A percentile compares a stretch with the other conserved stretches of the same genome.
Conservation (phyloP, 805 yeast genomes). For the Maudiozyma pseudohumilis region DNA sequence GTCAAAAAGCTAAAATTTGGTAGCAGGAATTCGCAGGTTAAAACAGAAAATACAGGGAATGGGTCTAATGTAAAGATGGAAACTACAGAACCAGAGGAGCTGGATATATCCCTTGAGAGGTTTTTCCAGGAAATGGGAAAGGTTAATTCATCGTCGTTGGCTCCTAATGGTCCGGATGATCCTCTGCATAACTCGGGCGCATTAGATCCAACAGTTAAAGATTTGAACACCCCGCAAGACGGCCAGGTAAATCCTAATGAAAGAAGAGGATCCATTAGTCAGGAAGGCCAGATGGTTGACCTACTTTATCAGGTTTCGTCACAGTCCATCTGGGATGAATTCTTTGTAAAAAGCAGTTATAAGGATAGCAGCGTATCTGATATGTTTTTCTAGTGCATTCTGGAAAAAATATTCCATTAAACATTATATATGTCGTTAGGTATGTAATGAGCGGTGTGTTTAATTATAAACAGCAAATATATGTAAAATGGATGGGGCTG, state of each 20-base stretch:
- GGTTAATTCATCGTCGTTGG: too few relatives aligned
- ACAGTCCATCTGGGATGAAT: constrained; percentile 55
- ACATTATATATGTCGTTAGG: too few relatives aligned
- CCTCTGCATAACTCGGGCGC: not conserved
- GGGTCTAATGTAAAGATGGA: not conserved
- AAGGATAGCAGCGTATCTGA: not conserved
- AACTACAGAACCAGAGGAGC: not conserved
- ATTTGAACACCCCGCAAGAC: not conserved
- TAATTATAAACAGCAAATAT: too few relatives aligned
- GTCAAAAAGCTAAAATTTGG: constrained; percentile 47
- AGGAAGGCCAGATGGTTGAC: constrained; percentile 38
- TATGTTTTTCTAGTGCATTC: constrained; percentile 1
- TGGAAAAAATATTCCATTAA: too few relatives aligned
- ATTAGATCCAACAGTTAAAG: not conserved
- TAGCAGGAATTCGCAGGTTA: not conserved
- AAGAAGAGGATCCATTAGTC: not conserved
- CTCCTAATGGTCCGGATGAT: not conserved
- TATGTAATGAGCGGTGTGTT: too few relatives aligned
- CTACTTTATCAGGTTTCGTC: constrained; percentile 54
- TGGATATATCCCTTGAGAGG: constrained; percentile 28
- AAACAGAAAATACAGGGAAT: not conserved
- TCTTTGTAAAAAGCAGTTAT: constrained; percentile 10
- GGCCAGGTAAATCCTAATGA: not conserved
- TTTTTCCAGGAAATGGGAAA: constrained; percentile 42
- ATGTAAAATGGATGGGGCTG: too few relatives aligned